phyloP scores from a whole-genome alignment of 1,139 yeast species.

The Nadsonia starkeyi-henricii region DNA sequence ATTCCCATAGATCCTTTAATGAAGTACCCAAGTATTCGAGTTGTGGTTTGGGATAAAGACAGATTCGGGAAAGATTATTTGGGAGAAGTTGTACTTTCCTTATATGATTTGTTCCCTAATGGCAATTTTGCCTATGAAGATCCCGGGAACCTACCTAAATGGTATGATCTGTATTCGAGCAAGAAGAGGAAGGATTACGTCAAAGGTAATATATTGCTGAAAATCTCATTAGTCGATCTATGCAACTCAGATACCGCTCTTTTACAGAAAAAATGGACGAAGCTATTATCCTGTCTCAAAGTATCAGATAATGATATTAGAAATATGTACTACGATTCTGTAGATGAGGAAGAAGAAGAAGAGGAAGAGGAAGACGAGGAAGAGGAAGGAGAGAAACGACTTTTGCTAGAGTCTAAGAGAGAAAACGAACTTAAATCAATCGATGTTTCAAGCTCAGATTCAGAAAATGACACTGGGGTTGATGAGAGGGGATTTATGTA shows the following conservation, averaged over 20 bases:
- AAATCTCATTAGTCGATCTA: constrained; percentile 26
- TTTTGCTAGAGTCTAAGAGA: background rate
- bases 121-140: constrained; percentile 12
- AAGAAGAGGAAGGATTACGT: constrained; percentile 33
- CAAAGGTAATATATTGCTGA: constrained; percentile 43
- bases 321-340: constrained; percentile 7
- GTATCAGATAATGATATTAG: constrained; percentile 4
- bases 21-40: constrained; percentile 17
- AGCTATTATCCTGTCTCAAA: constrained; percentile 9
- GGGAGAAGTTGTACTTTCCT: constrained; percentile 41
- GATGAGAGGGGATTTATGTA: background rate
- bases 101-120: constrained; percentile 29
- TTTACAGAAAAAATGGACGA: background rate
- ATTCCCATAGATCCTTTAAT: constrained; percentile 16
- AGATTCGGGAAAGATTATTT: constrained; percentile 29
- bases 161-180: constrained; percentile 4
- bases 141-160: constrained; percentile 10
- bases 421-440: background rate
- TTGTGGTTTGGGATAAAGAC: constrained; percentile 27
- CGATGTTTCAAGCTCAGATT: background rate
- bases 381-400: constrained; percentile 1
- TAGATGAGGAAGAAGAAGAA: constrained; percentile 8
- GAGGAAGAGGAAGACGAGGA: constrained; percentile 9
- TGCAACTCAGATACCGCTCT: constrained; percentile 7
- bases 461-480: background rate